Percentiles rank a stretch among this genome's conserved stretches.
Evolutionary conservation across 2,329 filamentous ascomycete genomes (phyloP).

Genomic region (Ophiocordyceps unilateralis): DNA sequence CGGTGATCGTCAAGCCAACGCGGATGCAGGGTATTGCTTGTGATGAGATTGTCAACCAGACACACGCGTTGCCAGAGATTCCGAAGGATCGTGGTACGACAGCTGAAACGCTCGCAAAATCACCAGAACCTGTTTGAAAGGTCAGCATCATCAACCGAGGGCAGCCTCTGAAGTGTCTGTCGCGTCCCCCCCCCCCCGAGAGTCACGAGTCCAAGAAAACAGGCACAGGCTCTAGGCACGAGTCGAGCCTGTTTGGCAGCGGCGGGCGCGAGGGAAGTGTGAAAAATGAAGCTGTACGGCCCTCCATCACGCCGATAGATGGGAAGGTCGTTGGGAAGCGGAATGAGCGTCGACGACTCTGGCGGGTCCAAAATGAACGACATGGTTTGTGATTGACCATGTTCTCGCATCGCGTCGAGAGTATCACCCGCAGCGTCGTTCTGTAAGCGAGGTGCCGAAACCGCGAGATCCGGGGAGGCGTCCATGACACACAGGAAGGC

Average conservation of each 20-base stretch:
- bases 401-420: too few species aligned
- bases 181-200: not conserved
- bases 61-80: conserved; percentile 20
- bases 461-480: not conserved
- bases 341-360: too few species aligned
- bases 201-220: not conserved
- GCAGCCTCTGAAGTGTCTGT: not conserved
- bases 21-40: conserved; percentile 8
- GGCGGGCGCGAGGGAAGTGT: too few species aligned
- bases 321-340: too few species aligned
- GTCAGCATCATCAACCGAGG: conserved; percentile 8
- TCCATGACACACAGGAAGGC: not conserved
- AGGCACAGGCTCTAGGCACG: too few species aligned
- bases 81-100: conserved; percentile 22
- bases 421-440: too few species aligned
- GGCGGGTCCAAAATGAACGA: too few species aligned
- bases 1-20: conserved; percentile 9
- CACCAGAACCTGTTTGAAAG: conserved; percentile 18
- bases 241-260: not conserved
- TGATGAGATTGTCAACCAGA: conserved; percentile 11
- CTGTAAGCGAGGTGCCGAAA: too few species aligned
- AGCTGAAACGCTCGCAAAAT: conserved; percentile 22
- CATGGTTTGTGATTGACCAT: too few species aligned
- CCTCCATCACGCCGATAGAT: too few species aligned
- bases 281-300: too few species aligned